A percentile compares a stretch with the other conserved stretches of the same genome.
Evolutionary conservation across 2,329 filamentous ascomycete genomes (phyloP).

Genomic region (Shiraia sp.): DNA sequence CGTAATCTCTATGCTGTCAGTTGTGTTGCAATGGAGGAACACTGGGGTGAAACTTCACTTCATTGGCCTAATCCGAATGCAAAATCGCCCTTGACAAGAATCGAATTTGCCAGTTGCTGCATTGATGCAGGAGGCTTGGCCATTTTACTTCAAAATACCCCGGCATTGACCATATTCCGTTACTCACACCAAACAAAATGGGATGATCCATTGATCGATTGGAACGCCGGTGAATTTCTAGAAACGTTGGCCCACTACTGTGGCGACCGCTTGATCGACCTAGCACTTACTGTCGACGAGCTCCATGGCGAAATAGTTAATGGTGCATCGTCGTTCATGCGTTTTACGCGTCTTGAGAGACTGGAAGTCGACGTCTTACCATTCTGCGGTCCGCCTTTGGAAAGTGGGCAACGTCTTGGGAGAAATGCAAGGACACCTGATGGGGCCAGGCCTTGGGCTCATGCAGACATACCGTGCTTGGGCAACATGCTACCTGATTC

Average conservation of each 20-base stretch:
- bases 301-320: constrained; percentile 36
- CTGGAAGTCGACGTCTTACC: constrained; percentile 37
- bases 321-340: constrained; percentile 35
- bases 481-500: constrained; percentile 38
- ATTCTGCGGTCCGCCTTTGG: constrained; percentile 40
- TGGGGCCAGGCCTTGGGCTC: constrained; percentile 26
- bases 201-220: constrained; percentile 36
- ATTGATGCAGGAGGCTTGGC: constrained; percentile 35
- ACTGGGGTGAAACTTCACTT: constrained; percentile 34
- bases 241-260: constrained; percentile 29
- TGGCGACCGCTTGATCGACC: constrained; percentile 25
- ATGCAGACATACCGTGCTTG: constrained; percentile 40
- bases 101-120: constrained; percentile 39
- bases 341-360: constrained; percentile 24
- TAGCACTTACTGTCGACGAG: constrained; percentile 40
- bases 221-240: constrained; percentile 39
- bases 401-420: constrained; percentile 37
- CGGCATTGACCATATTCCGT: constrained; percentile 29
- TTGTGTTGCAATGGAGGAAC: constrained; percentile 37
- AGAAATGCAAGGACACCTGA: constrained; percentile 17
- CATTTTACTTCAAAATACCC: constrained; percentile 27
- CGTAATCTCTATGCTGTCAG: constrained; percentile 36
- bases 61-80: constrained; percentile 25
- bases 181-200: constrained; percentile 43
- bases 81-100: constrained; percentile 27